Evolutionary conservation across 108 stramenopile species (phyloP).

Genomic region (Asterionellopsis glacialis): DNA sequence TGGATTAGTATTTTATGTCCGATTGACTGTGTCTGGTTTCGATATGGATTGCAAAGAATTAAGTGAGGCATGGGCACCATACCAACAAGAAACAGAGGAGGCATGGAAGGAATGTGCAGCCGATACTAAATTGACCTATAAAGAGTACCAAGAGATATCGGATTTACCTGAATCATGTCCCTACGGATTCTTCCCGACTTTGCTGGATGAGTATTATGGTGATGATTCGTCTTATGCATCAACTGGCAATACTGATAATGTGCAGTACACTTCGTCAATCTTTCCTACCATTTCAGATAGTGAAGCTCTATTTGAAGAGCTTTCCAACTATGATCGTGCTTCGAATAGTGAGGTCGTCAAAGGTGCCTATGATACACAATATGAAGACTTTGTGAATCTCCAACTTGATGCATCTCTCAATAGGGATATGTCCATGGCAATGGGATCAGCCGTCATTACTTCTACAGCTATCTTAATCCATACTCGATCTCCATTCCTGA

Average conservation of each 20-base stretch:
- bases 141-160: background rate
- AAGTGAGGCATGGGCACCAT: conserved; percentile 15
- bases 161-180: conserved; percentile 24
- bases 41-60: conserved; percentile 38
- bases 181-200: conserved; percentile 20
- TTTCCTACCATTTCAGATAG: conserved; percentile 28
- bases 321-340: conserved; percentile 22
- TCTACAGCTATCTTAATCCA: conserved; percentile 44
- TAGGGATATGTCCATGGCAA: conserved; percentile 38
- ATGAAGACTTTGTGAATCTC: conserved; percentile 31
- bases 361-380: conserved; percentile 43
- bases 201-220: conserved; percentile 37
- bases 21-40: conserved; percentile 17
- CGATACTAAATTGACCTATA: conserved; percentile 13
- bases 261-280: conserved; percentile 34
- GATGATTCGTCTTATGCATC: too few species aligned
- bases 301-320: conserved; percentile 32
- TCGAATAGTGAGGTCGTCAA: conserved; percentile 11
- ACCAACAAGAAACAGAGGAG: conserved; percentile 12
- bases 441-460: conserved; percentile 31
- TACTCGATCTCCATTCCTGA: conserved; percentile 43
- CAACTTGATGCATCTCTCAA: conserved; percentile 20
- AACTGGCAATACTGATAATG: too few species aligned
- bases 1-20: conserved; percentile 34
- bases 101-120: conserved; percentile 21